phyloP scores from a whole-genome alignment of 2,329 filamentous ascomycete genomes.

The Alternaria sp. region DNA sequence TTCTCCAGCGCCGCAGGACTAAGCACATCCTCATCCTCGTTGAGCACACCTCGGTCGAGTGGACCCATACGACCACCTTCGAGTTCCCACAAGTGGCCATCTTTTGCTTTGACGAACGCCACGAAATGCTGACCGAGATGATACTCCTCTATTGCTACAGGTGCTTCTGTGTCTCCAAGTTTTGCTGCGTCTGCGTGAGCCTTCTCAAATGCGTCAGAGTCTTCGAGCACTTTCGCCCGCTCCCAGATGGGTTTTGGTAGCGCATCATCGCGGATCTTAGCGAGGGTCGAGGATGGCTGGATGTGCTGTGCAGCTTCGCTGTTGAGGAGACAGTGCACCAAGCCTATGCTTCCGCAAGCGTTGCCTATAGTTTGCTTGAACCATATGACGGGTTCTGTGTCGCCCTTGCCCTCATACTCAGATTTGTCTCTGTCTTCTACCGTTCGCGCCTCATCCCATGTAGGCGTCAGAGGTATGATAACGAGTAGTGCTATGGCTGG shows the following conservation, averaged over 20 bases:
- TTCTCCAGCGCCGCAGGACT: constrained; percentile 53
- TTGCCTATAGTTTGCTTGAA: constrained; percentile 67
- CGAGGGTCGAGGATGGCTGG: constrained; percentile 54
- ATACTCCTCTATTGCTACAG: constrained; percentile 38
- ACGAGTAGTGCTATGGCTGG: constrained; percentile 65
- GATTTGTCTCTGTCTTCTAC: constrained; percentile 52
- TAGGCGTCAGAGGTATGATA: constrained; percentile 57
- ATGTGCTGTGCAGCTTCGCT: constrained; percentile 57
- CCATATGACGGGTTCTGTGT: constrained; percentile 64
- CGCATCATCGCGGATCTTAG: constrained; percentile 55
- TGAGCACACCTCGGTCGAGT: constrained; percentile 54
- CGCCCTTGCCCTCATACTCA: constrained; percentile 58
- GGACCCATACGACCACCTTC: constrained; percentile 57
- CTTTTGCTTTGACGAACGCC: constrained; percentile 57
- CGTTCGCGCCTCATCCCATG: constrained; percentile 53
- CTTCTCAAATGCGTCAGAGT: constrained; percentile 56
- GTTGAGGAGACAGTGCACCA: constrained; percentile 65
- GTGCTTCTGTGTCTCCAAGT: constrained; percentile 53
- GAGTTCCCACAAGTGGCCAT: constrained; percentile 59
- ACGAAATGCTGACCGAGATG: constrained; percentile 56
- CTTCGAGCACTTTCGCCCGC: constrained; percentile 63
- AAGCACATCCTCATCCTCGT: constrained; percentile 56
- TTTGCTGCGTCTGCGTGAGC: constrained; percentile 55
- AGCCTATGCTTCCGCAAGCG: constrained; percentile 67
- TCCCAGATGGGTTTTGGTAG: constrained; percentile 55